Evolutionary conservation across 2,329 filamentous ascomycete species (phyloP), one percentile per base, ranked within the genome.

Genomic region (Ciborinia camelliae): DNA sequence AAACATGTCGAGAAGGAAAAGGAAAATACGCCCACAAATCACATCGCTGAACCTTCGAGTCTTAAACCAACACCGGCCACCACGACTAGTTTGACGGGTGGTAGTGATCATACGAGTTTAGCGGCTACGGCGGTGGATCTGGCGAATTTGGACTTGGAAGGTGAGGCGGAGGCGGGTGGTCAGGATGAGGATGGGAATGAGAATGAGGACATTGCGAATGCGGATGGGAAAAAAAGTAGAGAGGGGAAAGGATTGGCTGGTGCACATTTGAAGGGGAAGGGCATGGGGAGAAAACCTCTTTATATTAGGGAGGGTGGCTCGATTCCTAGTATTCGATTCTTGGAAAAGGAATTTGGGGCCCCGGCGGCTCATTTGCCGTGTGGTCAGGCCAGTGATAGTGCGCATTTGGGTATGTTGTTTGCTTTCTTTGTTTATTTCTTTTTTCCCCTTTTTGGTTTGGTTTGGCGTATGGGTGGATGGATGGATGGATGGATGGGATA

Each of bases 231-330:
- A 18, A 37, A 30, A 48, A 30, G 32, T 20, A 48, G n/a, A 35
- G 55, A 47, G 10, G 28, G 28, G 8, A 37, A 30, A 18, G 58
- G 23, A 28, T 53, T 50, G 3, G 18, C 28, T 3, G 58, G 9
- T 39, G 18, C 8, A 30, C 55, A 30, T 45, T n/a, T n/a, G n/a
- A n/a, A n/a, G n/a, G 53, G 62, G 12, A 71, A 68, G 55, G 30
- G 43, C 20, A 32, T 39, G 26, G 74, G 74, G 14, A 77, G 80
- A 9, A 90, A 88, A 71, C 94, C 93, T 0, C 81, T 99, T 4
- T 98, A 96, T 75, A 99, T 99, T 70, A 86, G 95, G 12, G 95
- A 99, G 77, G 95, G 95, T 15, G 95, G 95, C 6, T 96, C 90
- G 0, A 99, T 99, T 70, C 95, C 95, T 0, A 91, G 91, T 0